Conservation (phyloP, 306 rosid species). For the Delonix regia region DNA sequence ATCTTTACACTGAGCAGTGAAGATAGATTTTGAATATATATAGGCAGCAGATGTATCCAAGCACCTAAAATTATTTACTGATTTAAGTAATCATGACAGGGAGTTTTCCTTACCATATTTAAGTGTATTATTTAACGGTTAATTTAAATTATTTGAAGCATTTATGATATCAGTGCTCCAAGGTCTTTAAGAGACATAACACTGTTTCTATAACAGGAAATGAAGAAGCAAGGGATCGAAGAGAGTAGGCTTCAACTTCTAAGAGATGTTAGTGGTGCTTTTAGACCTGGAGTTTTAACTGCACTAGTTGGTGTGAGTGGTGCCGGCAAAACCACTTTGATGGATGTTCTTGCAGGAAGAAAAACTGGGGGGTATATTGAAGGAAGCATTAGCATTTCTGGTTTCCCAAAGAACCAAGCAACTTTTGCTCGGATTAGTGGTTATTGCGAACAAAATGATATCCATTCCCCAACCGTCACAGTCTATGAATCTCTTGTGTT, state of each 20-base stretch:
- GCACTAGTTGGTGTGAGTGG: slow-evolving; percentile 65
- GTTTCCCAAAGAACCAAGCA: slow-evolving; percentile 58
- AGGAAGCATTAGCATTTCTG: slow-evolving; percentile 57
- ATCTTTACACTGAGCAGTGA: not conserved
- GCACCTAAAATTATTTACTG: not conserved
- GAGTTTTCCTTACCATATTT: not conserved
- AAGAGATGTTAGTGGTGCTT: slow-evolving; percentile 55
- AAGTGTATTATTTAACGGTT: not conserved
- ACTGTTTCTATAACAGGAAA: slow-evolving; percentile 43
- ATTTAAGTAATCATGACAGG: not conserved
- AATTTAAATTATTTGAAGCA: not conserved
- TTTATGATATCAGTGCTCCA: not conserved
- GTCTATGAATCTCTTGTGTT: slow-evolving; percentile 54
- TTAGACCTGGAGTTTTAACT: slow-evolving; percentile 58
- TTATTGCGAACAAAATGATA: slow-evolving; percentile 62
- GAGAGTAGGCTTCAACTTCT: slow-evolving; percentile 49
- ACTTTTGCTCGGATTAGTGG: slow-evolving; percentile 60
- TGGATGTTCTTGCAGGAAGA: slow-evolving; percentile 67
- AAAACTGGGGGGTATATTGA: slow-evolving; percentile 61
- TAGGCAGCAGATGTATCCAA: not conserved
- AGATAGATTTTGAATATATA: not conserved
- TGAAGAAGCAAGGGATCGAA: slow-evolving; percentile 47
- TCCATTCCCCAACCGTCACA: slow-evolving; percentile 54
- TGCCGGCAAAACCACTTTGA: slow-evolving; percentile 65
- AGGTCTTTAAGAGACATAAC: slow-evolving; percentile 5